These are phyloP conservation scores for Diaporthe aspalathi DNA, from an alignment of 2,329 filamentous ascomycete species.

Conservation along the genomic window DNA sequence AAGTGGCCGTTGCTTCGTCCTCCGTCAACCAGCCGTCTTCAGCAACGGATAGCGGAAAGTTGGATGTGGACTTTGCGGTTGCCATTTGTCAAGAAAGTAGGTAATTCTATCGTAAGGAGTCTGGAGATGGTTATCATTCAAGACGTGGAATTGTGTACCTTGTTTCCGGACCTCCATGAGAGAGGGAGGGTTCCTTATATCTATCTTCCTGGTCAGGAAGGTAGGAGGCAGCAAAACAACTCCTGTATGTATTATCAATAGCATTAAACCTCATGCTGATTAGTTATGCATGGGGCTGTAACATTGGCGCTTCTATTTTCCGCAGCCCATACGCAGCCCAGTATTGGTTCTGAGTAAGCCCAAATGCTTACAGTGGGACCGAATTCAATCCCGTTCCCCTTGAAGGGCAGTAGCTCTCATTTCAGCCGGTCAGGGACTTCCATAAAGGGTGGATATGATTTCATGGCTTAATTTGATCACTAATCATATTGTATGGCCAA, in stretches of 20 bases:
- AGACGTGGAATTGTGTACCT: background rate
- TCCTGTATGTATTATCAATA: background rate
- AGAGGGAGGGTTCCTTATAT: background rate
- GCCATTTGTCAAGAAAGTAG: constrained; percentile 36
- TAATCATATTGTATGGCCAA: background rate
- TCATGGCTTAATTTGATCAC: background rate
- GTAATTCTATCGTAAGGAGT: fast-evolving
- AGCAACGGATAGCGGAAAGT: constrained; percentile 53
- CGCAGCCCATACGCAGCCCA: background rate
- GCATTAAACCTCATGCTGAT: background rate
- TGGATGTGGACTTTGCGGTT: constrained; percentile 46
- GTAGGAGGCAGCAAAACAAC: background rate
- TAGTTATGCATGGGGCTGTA: background rate
- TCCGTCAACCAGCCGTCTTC: constrained; percentile 58
- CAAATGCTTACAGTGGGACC: background rate
- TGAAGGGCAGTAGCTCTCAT: background rate
- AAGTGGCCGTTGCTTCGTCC: constrained; percentile 66
- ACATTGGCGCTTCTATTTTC: background rate
- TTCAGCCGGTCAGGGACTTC: background rate
- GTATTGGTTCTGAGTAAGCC: constrained; percentile 2
- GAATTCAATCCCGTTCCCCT: background rate
- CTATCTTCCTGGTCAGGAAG: background rate
- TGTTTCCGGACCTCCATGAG: fast-evolving
- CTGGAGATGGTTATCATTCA: background rate
- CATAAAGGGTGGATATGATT: background rate